Conservation (phyloP, 441 rosid species). For the Aquilaria agallochum region DNA sequence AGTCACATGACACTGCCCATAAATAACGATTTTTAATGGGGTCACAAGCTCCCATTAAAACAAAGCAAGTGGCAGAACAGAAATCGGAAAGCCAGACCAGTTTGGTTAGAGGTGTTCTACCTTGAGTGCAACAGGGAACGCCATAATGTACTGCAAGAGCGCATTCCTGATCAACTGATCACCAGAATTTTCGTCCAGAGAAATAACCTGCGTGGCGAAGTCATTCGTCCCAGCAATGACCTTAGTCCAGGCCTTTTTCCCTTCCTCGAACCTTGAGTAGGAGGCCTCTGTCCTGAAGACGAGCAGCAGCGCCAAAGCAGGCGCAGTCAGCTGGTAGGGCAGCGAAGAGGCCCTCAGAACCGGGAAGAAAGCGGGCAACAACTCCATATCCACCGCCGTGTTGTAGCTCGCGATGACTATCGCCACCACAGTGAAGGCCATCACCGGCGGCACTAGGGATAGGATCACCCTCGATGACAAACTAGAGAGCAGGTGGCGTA, state of each 20-base stretch:
- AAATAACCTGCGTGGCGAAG: constrained; percentile 66
- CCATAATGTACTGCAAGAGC: constrained; percentile 70
- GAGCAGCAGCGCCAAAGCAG: constrained; percentile 80
- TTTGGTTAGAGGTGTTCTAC: constrained; percentile 21
- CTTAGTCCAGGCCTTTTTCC: constrained; percentile 82
- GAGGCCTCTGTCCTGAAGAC: constrained; percentile 97
- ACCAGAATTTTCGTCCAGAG: constrained; percentile 38
- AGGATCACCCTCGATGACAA: constrained; percentile 76
- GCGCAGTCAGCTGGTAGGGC: constrained; percentile 90
- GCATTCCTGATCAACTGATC: constrained; percentile 47
- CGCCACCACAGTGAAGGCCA: constrained; percentile 72
- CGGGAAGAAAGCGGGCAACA: constrained; percentile 65
- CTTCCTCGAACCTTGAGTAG: constrained; percentile 83
- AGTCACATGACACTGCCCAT: constrained; percentile 73
- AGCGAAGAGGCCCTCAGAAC: constrained; percentile 68
- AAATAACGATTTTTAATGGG: background rate
- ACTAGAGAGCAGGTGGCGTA: constrained; percentile 73
- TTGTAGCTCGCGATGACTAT: constrained; percentile 56
- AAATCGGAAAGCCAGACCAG: background rate
- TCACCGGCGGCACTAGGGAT: constrained; percentile 77
- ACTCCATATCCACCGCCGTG: constrained; percentile 54
- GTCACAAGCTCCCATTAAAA: background rate
- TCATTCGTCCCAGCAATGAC: constrained; percentile 65
- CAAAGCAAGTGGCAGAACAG: background rate
- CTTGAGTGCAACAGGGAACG: constrained; percentile 89